phyloP scores from a whole-genome alignment of 805 yeast genomes.

The Clavispora vitiphila region DNA sequence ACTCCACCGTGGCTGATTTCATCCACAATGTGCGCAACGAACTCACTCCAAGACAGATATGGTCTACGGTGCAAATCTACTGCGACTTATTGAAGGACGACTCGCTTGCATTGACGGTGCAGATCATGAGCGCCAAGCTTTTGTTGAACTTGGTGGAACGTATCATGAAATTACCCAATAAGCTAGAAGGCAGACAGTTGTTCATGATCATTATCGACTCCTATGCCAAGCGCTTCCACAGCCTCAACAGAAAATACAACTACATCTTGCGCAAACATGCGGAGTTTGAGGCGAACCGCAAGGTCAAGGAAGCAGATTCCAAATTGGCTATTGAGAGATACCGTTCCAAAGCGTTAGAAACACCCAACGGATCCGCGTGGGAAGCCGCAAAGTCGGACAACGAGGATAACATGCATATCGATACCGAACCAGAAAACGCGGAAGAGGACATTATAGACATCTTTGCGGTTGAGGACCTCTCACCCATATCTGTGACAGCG shows the following conservation, averaged over 20 bases:
- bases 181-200: conserved; percentile 76
- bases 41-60: conserved; percentile 73
- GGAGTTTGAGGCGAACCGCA: conserved; percentile 42
- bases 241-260: conserved; percentile 67
- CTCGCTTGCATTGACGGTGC: conserved; percentile 80
- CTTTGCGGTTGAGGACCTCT: conserved; percentile 32
- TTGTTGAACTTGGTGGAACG: conserved; percentile 84
- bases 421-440: conserved; percentile 11
- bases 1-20: conserved; percentile 92
- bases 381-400: background rate
- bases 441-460: conserved; percentile 18
- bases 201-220: conserved; percentile 84
- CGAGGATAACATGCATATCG: conserved; percentile 12
- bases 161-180: conserved; percentile 74
- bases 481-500: conserved; percentile 59
- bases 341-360: conserved; percentile 19
- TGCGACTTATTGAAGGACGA: conserved; percentile 77
- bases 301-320: conserved; percentile 36
- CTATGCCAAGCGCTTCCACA: conserved; percentile 74
- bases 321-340: conserved; percentile 38
- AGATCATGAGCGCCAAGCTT: conserved; percentile 93
- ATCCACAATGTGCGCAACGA: conserved; percentile 88
- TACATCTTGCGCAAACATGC: conserved; percentile 61
- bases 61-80: conserved; percentile 81
- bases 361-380: background rate